Evolutionary conservation across 169 alveolate species (phyloP), one percentile per base, ranked within the genome.

Genomic region (Babesia ovis): DNA sequence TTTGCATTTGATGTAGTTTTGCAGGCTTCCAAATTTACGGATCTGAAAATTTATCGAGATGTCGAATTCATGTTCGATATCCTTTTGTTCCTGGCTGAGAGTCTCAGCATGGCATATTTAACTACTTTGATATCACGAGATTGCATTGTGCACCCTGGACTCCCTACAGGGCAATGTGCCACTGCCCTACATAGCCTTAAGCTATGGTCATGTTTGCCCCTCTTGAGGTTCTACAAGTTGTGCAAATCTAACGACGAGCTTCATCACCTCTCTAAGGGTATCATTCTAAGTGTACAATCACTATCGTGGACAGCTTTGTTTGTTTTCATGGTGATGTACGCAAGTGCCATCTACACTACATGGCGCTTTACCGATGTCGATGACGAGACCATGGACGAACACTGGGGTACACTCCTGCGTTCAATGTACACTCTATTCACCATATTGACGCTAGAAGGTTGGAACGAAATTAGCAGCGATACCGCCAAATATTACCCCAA

Each of bases 341-440:
- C 57, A 2, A 70, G 76, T 31, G 68, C 84, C 39, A 69, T 77
- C 12, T 55, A 20, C 42, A 48, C 85, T 0, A 77, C 85, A n/a
- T 77, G 85, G 85, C 34, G 51, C 12, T 61, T 77, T 20, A 77
- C 60, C 14, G 83, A 68, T 23, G 73, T 51, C n/a, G 85, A 75
- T 25, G 88, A 83, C 73, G 86, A 68, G n/a, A 77, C 53, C 35
- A 74, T 85, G 91, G 43, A 75, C 35, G 76, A 64, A 32, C 54
- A 70, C 32, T 85, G 90, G 90, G 91, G 91, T 4, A 76, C 89
- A 35, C 60, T 85, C 48, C 68, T 57, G 43, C 57, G 69, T 37
- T 82, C 91, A 23, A 85, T 85, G 91, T 85, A 76, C 42, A 85
- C 91, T 3, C 75, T 85, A 39, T 85, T 85, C 66, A 85, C 91